Evolutionary conservation across 2,329 filamentous ascomycete species (phyloP), one percentile per base, ranked within the genome.

Genomic region (Botrytis porri): DNA sequence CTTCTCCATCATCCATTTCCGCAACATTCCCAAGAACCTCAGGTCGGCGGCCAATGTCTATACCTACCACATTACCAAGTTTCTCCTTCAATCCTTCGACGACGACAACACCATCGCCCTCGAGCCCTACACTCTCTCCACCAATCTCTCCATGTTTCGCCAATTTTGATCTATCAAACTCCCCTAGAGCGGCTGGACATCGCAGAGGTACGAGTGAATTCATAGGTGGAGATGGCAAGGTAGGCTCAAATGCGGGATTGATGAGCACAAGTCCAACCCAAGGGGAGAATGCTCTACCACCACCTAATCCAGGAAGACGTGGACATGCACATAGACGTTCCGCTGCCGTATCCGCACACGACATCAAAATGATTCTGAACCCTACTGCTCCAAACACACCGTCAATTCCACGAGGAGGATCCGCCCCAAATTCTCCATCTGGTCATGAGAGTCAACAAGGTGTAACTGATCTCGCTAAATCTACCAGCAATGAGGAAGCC

Each of bases 171-270:
- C 12, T 59, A 7, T 73, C 67, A 57, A 71, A 72, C 32, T 81
- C 84, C 10, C 86, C 90, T 29, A 84, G 88, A 74, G 84, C 87
- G 37, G 83, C 84, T 45, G 89, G 90, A 35, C 92, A 94, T 80
- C 88, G 91, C 78, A 88, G 95, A 78, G 92, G 92, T 71, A 92
- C 90, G 41, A 97, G 94, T 80, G 94, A 97, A 81, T 94, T 97
- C 79, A 92, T 97, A 64, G 93, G 93, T 54, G 93, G 92, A 12
- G 92, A 91, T 77, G 84, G 83, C 29, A 83, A 84, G 78, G 76
- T 82, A 78, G 84, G 73, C n/a, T 71, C 65, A 43, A 70, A 25
- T 41, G 72, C 71, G 18, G 89, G 77, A 82, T 86, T 82, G 83
- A 85, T 93, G 83, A 92, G 89, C 81, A 88, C 88, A 20, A 94